These are phyloP conservation scores for Psidium friedrichsthalianum DNA, from an alignment of 345 rosid species.

Conservation along the genomic window DNA sequence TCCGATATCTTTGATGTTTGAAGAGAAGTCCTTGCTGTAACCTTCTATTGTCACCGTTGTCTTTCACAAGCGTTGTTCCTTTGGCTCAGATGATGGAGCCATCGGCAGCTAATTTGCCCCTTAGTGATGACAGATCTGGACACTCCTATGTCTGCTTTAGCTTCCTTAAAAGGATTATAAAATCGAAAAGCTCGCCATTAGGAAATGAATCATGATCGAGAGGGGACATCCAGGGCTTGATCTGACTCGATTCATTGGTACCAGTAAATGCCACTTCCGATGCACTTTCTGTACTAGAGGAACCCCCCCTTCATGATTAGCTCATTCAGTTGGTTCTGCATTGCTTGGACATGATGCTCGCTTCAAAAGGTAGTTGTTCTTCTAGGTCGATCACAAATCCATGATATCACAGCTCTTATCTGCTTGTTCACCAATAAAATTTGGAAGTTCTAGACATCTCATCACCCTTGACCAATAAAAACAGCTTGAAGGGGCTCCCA, in stretches of 20 bases:
- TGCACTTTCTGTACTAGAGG: not conserved
- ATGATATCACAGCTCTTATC: not conserved
- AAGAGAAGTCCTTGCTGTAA: too few species aligned
- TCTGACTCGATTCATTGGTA: not conserved
- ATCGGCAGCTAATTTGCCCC: too few species aligned
- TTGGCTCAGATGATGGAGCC: too few species aligned
- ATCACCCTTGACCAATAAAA: too few species aligned
- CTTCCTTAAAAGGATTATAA: accelerated
- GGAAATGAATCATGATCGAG: not conserved
- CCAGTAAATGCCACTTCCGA: not conserved
- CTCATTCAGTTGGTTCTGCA: accelerated
- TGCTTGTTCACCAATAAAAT: not conserved
- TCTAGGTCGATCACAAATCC: not conserved
- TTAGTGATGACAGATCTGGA: too few species aligned
- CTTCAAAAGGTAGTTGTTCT: not conserved
- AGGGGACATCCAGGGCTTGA: not conserved
- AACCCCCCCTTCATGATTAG: not conserved
- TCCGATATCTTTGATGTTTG: too few species aligned
- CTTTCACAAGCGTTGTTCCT: too few species aligned
- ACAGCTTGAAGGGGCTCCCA: too few species aligned
- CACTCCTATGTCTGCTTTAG: not conserved
- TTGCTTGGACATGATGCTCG: too few species aligned
- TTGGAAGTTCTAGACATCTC: not conserved
- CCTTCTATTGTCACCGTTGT: too few species aligned
- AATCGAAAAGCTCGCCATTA: accelerated